A percentile compares a stretch with the other conserved stretches of the same genome.
phyloP scores from a whole-genome alignment of 495 filamentous ascomycete species.

The Neurospora sublineolata region DNA sequence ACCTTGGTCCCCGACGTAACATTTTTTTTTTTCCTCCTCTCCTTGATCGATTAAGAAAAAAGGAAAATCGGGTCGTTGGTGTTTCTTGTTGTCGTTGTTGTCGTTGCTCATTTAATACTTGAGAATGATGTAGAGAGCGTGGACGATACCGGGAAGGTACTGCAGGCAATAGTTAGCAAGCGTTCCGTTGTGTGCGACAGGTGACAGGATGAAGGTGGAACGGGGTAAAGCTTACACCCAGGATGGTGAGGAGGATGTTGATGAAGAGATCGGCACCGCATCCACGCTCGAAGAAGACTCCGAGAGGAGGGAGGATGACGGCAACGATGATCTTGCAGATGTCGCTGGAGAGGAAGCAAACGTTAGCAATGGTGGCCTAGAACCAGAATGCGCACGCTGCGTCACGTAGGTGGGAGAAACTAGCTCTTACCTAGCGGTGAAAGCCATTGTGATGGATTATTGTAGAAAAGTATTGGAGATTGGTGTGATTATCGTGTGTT shows the following conservation, averaged over 20 bases:
- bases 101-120: constrained; percentile 28
- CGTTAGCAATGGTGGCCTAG: not conserved
- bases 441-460: constrained; percentile 40
- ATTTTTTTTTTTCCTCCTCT: not conserved
- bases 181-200: not conserved
- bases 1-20: not conserved
- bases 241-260: constrained; percentile 82
- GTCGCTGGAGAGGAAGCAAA: constrained; percentile 42
- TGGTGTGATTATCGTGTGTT: not conserved
- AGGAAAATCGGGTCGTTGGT: not conserved
- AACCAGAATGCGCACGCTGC: not conserved
- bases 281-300: constrained; percentile 81
- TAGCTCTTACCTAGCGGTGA: constrained; percentile 48
- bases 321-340: constrained; percentile 89
- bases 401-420: not conserved
- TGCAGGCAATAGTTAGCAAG: constrained; percentile 2
- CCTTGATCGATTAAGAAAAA: not conserved
- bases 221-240: constrained; percentile 48
- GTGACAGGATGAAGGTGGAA: not conserved
- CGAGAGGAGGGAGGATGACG: constrained; percentile 76
- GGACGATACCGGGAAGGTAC: constrained; percentile 51
- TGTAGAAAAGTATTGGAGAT: not conserved
- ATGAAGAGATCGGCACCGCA: constrained; percentile 81
- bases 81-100: not conserved
- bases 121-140: constrained; percentile 47